Percentiles rank a stretch among this genome's conserved stretches.
These are phyloP conservation scores for Mycena vulgaris DNA, from an alignment of 768 basidiomycete species.

Conservation along the genomic window DNA sequence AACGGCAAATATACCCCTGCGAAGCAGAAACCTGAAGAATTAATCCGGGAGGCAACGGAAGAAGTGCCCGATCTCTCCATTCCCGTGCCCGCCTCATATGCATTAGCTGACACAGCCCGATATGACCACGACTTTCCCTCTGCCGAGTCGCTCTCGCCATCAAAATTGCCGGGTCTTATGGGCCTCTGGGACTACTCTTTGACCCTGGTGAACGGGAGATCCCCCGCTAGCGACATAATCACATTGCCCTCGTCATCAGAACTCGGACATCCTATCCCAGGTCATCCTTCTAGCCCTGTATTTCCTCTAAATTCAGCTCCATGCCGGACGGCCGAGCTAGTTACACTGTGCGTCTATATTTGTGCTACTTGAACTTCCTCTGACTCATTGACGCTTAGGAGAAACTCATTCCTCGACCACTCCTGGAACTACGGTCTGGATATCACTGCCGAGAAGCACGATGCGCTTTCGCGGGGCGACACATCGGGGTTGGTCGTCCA, in stretches of 20 bases:
- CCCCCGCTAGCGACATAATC: too few species aligned
- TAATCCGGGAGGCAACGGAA: neutral
- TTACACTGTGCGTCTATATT: neutral
- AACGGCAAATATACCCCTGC: neutral
- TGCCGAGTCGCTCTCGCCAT: too few species aligned
- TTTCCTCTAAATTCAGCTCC: too few species aligned
- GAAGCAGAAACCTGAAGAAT: neutral
- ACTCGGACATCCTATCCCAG: too few species aligned
- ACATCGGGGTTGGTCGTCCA: neutral
- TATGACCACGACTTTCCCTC: too few species aligned
- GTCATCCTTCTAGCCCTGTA: too few species aligned
- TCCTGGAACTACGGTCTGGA: slow-evolving; percentile 16
- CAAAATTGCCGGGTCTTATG: too few species aligned
- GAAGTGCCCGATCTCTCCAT: neutral
- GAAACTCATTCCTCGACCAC: slow-evolving; percentile 22
- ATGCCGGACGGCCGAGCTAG: neutral
- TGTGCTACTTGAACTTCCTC: neutral
- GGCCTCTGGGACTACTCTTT: neutral
- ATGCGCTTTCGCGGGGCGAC: slow-evolving; percentile 22
- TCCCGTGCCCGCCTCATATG: too few species aligned
- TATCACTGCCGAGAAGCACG: slow-evolving; percentile 4
- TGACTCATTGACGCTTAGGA: neutral
- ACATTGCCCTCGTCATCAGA: too few species aligned
- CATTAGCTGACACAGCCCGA: too few species aligned
- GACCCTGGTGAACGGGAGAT: too few species aligned